Evolutionary conservation across 1,284 basidiomycete species (phyloP).

Genomic region (Agaricales sp.): DNA sequence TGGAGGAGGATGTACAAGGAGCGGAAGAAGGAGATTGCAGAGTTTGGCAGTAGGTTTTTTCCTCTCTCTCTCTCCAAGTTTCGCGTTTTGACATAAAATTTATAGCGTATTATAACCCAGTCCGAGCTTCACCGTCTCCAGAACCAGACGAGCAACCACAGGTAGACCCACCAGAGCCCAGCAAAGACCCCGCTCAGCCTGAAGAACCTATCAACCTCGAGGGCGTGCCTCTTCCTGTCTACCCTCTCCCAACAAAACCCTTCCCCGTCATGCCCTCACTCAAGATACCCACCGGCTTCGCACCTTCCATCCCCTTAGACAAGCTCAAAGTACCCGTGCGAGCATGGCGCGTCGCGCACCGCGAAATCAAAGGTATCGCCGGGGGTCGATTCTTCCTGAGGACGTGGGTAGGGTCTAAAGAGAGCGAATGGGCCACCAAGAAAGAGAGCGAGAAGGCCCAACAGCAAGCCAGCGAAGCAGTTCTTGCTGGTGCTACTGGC

Average conservation of each 20-base stretch:
- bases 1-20: neutral
- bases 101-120: too few species aligned
- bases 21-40: neutral
- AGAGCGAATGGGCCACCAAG: constrained; percentile 44
- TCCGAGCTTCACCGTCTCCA: neutral
- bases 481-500: neutral
- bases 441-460: constrained; percentile 17
- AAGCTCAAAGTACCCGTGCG: constrained; percentile 41
- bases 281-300: constrained; percentile 64
- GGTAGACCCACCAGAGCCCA: neutral
- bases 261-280: constrained; percentile 68
- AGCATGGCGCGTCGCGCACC: constrained; percentile 59
- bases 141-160: neutral
- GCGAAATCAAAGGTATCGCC: constrained; percentile 69
- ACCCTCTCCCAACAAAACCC: constrained; percentile 66
- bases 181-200: constrained; percentile 14
- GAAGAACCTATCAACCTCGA: constrained; percentile 41
- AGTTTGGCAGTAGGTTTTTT: neutral
- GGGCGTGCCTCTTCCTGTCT: constrained; percentile 51
- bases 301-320: constrained; percentile 54
- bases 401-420: constrained; percentile 72
- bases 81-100: too few species aligned
- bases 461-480: constrained; percentile 16
- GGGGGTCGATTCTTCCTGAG: constrained; percentile 69
- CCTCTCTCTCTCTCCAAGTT: neutral